Evolutionary conservation across 163 green algal species (phyloP), one percentile per base, ranked within the genome.

Genomic region (Scenedesmus sp.): DNA sequence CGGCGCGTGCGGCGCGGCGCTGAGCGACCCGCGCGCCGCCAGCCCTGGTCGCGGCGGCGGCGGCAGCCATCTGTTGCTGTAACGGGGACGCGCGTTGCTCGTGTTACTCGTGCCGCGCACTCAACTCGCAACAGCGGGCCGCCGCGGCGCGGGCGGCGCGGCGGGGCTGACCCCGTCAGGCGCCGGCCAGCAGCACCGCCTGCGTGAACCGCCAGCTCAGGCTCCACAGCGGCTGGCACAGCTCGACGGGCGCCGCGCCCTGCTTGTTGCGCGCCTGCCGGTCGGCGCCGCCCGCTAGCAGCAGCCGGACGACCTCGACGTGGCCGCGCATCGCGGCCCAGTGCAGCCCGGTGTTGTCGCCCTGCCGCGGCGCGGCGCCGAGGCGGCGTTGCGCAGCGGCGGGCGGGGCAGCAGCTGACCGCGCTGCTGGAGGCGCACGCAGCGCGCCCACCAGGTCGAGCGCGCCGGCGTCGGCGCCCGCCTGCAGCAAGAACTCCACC

Each of bases 291-390:
- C 26, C 71, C 31, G 71, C 71, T 60, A 98, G 75, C 62, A 98
- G 85, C 17, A 76, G 82, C 57, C 92, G 90, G 44, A 97, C 92
- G 63, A 98, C 94, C 87, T 98, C 95, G 62, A 98, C 94, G 78
- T 98, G 94, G 5, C 95, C 95, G 1, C 95, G 87, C 94, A 98
- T 98, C 33, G 92, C 86, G 0, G 94, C 92, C 95, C 95, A 98
- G 84, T 98, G 95, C 75, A 98, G 87, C n/a, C 93, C 83, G 5
- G 93, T 95, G 91, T 98, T 98, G 77, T 97, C 94, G 31, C 95
- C 94, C 90, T 96, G 89, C 66, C 70, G 6, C 10, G 10, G 58
- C n/a, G n/a, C n/a, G n/a, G n/a, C n/a, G n/a, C n/a, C n/a, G n/a
- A n/a, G n/a, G n/a, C n/a, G n/a, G n/a, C n/a, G n/a, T n/a, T 42